A percentile compares a stretch with the other conserved stretches of the same genome.
Evolutionary conservation across 192 early-diverging fungal genomes (phyloP).

Genomic region (Chytriomyces sp.): DNA sequence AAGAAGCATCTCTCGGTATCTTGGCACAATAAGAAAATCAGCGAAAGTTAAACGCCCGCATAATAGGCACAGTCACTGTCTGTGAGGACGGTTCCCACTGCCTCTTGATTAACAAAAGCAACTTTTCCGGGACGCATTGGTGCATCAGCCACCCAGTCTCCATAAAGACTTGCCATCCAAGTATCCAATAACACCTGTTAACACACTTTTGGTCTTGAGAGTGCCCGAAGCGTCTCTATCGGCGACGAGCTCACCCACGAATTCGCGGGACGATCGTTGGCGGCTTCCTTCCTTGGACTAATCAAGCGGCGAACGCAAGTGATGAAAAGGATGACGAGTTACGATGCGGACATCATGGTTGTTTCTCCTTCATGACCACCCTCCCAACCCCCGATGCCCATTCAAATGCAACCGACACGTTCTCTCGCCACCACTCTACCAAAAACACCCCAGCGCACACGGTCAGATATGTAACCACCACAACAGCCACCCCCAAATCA

Average conservation of each 20-base stretch:
- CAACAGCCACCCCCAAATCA: no score
- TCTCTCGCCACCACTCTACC: no score
- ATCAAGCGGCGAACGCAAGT: no score
- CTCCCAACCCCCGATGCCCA: no score
- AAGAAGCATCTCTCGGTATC: neutral
- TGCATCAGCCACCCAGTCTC: neutral
- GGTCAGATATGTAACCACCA: no score
- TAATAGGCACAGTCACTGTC: constrained; percentile 2
- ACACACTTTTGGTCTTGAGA: neutral
- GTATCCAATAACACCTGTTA: neutral
- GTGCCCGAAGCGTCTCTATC: neutral
- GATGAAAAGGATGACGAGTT: no score
- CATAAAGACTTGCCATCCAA: neutral
- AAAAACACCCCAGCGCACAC: no score
- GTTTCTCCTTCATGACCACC: no score
- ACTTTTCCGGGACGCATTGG: neutral
- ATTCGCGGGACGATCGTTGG: neutral
- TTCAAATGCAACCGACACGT: no score
- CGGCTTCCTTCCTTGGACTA: no score
- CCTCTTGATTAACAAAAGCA: neutral
- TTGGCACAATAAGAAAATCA: neutral
- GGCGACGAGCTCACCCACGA: neutral
- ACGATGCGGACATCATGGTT: no score
- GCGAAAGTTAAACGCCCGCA: neutral
- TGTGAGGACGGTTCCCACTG: neutral